These are phyloP conservation scores for Trametes polyzona DNA, from an alignment of 1,284 basidiomycete genomes.

Conservation along the genomic window DNA sequence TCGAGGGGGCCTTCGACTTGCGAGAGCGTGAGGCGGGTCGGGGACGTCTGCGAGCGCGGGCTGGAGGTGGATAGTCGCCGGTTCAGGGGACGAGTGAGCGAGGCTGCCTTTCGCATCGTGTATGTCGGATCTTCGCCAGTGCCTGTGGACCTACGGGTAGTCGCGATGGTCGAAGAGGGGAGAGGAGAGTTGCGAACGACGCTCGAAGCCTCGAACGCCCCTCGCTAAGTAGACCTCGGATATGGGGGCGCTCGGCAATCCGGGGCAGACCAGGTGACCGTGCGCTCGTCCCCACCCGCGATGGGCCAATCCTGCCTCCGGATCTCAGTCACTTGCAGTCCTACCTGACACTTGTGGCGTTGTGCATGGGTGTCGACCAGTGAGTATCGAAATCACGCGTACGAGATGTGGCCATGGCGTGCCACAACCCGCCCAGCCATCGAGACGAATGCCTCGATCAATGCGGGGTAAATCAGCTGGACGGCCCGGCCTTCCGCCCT, in stretches of 20 bases:
- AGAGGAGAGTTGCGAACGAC: background rate
- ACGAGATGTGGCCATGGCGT: no score
- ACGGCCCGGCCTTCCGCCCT: background rate
- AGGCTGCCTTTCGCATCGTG: slow-evolving; percentile 1
- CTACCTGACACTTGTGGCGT: no score
- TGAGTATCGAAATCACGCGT: no score
- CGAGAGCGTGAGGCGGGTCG: slow-evolving; percentile 41
- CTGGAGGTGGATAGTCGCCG: slow-evolving; percentile 1
- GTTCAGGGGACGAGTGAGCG: background rate
- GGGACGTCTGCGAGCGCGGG: background rate
- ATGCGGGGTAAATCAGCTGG: background rate
- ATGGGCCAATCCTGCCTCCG: background rate
- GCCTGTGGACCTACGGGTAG: no score
- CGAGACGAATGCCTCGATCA: background rate
- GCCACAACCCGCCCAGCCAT: background rate
- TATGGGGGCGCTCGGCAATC: slow-evolving; percentile 12
- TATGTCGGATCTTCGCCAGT: background rate
- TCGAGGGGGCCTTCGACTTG: slow-evolving; percentile 60
- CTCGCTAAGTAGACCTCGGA: slow-evolving; percentile 9
- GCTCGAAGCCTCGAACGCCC: background rate
- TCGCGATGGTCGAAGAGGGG: no score
- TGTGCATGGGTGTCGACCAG: no score
- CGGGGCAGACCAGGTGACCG: slow-evolving; percentile 17
- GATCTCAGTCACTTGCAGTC: no score
- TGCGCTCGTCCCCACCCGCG: background rate